Evolutionary conservation across 768 basidiomycete genomes (phyloP), one percentile per base, ranked within the genome.

Genomic region (Hygrophorus pudorinus): DNA sequence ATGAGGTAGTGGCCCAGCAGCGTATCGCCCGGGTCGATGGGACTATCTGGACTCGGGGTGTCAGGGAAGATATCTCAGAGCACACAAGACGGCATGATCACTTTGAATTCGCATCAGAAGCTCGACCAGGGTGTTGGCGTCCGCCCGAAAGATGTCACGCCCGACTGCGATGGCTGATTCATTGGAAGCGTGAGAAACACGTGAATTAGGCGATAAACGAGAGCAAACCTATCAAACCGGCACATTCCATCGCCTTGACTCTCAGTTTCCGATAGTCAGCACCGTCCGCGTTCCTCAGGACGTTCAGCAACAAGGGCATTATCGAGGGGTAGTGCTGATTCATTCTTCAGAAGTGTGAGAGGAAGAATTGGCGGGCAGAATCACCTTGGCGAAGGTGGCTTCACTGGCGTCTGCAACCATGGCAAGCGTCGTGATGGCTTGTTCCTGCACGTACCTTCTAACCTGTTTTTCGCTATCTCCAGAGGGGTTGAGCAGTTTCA

Each of bases 331-430:
- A 89, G 59, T 85, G 80, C 81, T 88, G 42, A 2, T 10, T 51
- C 40, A 49, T 24, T 58, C 7, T 37, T 40, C 27, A 9, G n/a
- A 29, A 41, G 14, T 18, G 29, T 36, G 38, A 35, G 31, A 0
- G 35, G 34, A 40, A 18, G 10, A 17, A 24, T 39, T 6, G 38
- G 40, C 49, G 5, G 39, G 34, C 11, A 48, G 39, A 55, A 62
- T 1, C 48, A 78, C 85, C 71, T 84, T 83, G 6, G 68, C 75
- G 57, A 93, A 92, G 2, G 78, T 82, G 1, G 63, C 64, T 61
- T 88, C 86, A 51, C 87, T 87, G 0, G 82, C 84, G 58, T 89
- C 84, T 0, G 89, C 88, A 1, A 92, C 84, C 80, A 90, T 90
- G 2, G 89, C 88, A 24, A 93, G 62, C 10, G 86, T 88, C 24